These are phyloP conservation scores for Dendrobium officinale DNA, from an alignment of 106 monocot genomes.

Conservation along the genomic window DNA sequence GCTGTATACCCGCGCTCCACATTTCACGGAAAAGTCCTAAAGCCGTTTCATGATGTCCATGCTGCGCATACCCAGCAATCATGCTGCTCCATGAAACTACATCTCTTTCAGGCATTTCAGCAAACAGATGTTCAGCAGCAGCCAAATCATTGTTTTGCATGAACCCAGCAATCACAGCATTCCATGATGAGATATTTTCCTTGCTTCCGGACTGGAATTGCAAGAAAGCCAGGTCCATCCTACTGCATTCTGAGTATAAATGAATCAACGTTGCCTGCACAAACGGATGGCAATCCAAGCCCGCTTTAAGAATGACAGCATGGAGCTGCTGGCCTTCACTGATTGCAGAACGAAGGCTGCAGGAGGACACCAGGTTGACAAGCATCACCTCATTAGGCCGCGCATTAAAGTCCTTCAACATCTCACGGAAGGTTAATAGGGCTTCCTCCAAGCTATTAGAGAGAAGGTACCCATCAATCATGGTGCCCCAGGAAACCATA, in stretches of 20 bases:
- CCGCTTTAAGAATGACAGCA: slow-evolving; percentile 31
- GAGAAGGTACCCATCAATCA: slow-evolving; percentile 53
- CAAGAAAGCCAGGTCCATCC: slow-evolving; percentile 33
- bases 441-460: slow-evolving; percentile 32
- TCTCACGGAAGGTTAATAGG: slow-evolving; percentile 26
- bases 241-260: slow-evolving; percentile 39
- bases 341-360: slow-evolving; percentile 25
- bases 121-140: slow-evolving; percentile 38
- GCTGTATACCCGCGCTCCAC: slow-evolving; percentile 19
- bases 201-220: slow-evolving; percentile 31
- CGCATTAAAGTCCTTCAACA: slow-evolving; percentile 17
- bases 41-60: slow-evolving; percentile 16
- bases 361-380: slow-evolving; percentile 54
- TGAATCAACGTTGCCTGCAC: slow-evolving; percentile 60
- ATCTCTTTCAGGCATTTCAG: slow-evolving; percentile 54
- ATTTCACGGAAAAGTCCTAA: slow-evolving; percentile 47
- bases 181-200: slow-evolving; percentile 49
- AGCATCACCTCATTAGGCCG: slow-evolving; percentile 60
- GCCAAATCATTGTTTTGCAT: slow-evolving; percentile 25
- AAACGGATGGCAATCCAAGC: slow-evolving; percentile 42
- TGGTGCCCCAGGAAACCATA: slow-evolving; percentile 66
- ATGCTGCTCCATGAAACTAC: slow-evolving; percentile 68
- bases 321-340: slow-evolving; percentile 61
- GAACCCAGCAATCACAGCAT: slow-evolving; percentile 50
- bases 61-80: slow-evolving; percentile 56